Base-by-base conservation (phyloP, 2,329 filamentous ascomycete species). In the Epichloe typhina region DNA sequence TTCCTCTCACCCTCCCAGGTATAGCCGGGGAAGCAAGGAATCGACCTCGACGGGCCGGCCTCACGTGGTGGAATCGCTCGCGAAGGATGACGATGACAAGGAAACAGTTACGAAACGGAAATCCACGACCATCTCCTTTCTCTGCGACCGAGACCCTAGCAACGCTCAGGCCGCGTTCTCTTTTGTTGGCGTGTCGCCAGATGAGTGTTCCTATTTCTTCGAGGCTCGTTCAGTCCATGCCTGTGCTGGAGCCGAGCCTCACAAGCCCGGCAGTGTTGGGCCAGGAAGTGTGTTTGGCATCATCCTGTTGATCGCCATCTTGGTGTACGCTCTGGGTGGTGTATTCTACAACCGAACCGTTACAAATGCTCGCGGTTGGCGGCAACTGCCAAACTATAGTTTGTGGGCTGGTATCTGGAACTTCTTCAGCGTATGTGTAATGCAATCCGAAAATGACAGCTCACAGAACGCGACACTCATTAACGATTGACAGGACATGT, bases 261-360 rank as follows among this genome's bases (percentile, higher is more conserved):
- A 85, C 65, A 87, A 86, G 64, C 74, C 87, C 69, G 69, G 90
- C 72, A 72, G 83, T 68, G 70, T 84, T 73, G 68, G 86, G 62
- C 70, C 93, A 67, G 61, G 86, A 64, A 69, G 88, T 72, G 67
- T 98, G 12, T 98, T 98, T 64, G 86, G 86, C 54, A 84, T 97
- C 56, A 97, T 98, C 64, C 78, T 80, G 57, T 72, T 75, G 53
- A 77, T 82, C 53, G 86, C 90, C 9, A 76, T 96, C 38, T 70
- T 91, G 9, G 93, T 93, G 21, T 98, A 98, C 68, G 73, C 95
- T 50, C 77, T 94, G 38, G 93, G 93, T 58, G 93, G 93, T 61
- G 86, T 95, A 59, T 89, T 95, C 55, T 98, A 97, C 72, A 91
- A 96, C 68, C 82, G 93, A 53, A 94, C 88, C 35, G 90, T 98